Base-by-base conservation (phyloP, 345 rosid species). In the Turritis glabra region DNA sequence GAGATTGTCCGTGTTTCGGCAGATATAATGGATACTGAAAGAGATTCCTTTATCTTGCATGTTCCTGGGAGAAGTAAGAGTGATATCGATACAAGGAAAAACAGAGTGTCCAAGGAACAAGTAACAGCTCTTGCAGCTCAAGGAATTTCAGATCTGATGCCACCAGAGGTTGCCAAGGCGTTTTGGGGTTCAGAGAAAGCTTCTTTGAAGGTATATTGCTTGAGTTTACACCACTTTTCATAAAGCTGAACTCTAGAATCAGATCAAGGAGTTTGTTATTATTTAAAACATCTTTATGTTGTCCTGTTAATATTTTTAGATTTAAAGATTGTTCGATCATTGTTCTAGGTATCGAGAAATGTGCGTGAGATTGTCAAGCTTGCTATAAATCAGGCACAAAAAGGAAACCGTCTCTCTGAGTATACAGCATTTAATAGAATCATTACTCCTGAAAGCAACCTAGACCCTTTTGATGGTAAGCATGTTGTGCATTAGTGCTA, bases 141-240 rank as follows among this genome's bases (percentile, higher is more conserved):
- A 82, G 88, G 96, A 68, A 80, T 92, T 56, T 87, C 96, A 46
- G 96, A 91, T 79, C 85, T 95, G 77, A 90, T 95, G 97, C 97
- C 99, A 77, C 74, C 96, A 64, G 97, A 90, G 64, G 82, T 91
- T 74, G 93, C 96, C 50, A 87, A 90, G 84, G 90, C 89, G 69
- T 88, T 94, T 75, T 91, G 87, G 93, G 77, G 84, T 79, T 71
- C 85, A 17, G 90, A 90, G 60, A 90, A 83, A 74, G 83, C 84
- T 84, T 85, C 99, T 79, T 81, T 90, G 46, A 95, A 91, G 96
- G 97, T 91, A 46, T 84, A 80, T 43, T 68, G 5, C 71, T 52
- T 62, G 32, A 46, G 19, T 23, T 32, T 35, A 33, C 17, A 7
- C 30, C 9, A 22, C 44, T 47, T 72, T 47, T 59, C n/a, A 67